Evolutionary conservation across 208 protist species (phyloP), one percentile per base, ranked within the genome.

Genomic region (Giardia duodenalis): DNA sequence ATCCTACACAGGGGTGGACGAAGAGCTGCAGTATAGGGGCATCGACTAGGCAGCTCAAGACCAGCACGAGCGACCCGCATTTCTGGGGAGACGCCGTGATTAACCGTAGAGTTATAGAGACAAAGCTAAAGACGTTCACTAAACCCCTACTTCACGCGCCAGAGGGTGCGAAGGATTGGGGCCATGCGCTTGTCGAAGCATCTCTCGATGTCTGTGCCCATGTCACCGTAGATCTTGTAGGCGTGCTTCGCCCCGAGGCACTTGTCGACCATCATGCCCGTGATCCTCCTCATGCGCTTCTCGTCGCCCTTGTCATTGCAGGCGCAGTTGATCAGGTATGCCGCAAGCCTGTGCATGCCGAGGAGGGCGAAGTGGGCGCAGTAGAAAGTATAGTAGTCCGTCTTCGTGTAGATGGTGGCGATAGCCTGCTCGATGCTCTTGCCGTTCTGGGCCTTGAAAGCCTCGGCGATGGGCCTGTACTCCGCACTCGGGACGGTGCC

Each of bases 171-270:
- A 76, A 76, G 57, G 30, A 76, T 76, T 30, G 57, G 57, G 30
- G 57, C 57, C 57, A 76, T 76, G 30, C 57, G 57, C 57, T 76
- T 76, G 30, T 76, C 57, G 30, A 76, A 76, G 57, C 19, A 10
- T 10, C 30, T 76, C 57, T 39, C 30, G 57, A 76, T 76, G 30
- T 76, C 57, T 10, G 57, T 39, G 57, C 57, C 57, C 57, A 76
- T 76, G 57, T 76, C 57, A 30, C 57, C 57, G 57, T 76, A 76
- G 57, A 76, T 76, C 57, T 76, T 76, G 57, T 76, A 76, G 19
- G 57, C 57, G 30, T 76, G 57, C 57, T 76, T 76, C 57, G 57
- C 57, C 57, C 57, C 57, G 30, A 76, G 57, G 57, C 57, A 76
- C 57, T 76, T 10, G 30, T 76, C 57, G 57, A 76, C 57, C 57